Evolutionary conservation across 306 rosid species (phyloP).

Genomic region (Quercus alba): DNA sequence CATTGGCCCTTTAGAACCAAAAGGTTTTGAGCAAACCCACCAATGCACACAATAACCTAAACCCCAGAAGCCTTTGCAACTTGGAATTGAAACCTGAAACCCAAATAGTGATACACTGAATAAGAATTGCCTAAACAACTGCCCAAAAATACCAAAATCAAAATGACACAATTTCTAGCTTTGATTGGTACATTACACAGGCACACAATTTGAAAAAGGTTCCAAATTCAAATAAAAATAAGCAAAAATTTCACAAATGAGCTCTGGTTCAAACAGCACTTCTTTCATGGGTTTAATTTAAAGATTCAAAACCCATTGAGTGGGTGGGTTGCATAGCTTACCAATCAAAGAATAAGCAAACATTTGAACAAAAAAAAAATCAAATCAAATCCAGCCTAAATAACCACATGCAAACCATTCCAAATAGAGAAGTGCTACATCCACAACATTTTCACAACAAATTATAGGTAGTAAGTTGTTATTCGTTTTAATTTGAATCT

Average conservation of each 20-base stretch:
- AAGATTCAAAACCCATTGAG: too few species aligned
- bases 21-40: not conserved
- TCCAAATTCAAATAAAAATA: not conserved
- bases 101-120: not conserved
- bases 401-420: too few species aligned
- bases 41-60: not conserved
- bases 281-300: too few species aligned
- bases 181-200: too few species aligned
- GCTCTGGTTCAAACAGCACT: not conserved
- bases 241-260: not conserved
- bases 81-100: slow-evolving; percentile 7
- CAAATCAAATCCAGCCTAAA: too few species aligned
- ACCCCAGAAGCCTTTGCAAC: not conserved
- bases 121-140: not conserved
- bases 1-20: not conserved
- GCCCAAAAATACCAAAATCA: not conserved
- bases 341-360: not conserved
- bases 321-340: too few species aligned
- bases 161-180: too few species aligned
- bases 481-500: too few species aligned
- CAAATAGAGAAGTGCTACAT: not conserved
- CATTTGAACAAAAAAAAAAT: not conserved
- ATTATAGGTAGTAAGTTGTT: too few species aligned
- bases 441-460: too few species aligned
- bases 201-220: not conserved